Conservation (phyloP, 345 rosid genomes). For the Arabidopsis thaliana region DNA sequence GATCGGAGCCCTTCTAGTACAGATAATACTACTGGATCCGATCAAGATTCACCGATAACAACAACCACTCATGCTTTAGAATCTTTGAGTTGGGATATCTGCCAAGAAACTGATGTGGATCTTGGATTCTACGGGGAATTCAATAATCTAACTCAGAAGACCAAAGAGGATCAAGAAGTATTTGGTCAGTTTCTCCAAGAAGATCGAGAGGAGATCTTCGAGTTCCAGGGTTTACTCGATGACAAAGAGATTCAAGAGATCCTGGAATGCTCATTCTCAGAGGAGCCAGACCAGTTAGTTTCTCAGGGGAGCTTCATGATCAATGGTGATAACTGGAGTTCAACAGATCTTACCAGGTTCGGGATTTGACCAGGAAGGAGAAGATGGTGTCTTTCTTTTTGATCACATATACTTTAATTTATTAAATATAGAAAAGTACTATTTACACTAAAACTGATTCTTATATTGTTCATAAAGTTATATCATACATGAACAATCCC, state of each 20-base stretch:
- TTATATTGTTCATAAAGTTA: conserved; percentile 40
- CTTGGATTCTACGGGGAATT: conserved; percentile 36
- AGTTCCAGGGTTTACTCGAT: conserved; percentile 45
- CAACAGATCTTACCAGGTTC: conserved; percentile 61
- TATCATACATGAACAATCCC: conserved; percentile 37
- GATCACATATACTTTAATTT: conserved; percentile 25
- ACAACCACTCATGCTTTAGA: conserved; percentile 34
- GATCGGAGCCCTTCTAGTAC: conserved; percentile 43
- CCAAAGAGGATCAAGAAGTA: conserved; percentile 28
- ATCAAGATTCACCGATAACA: conserved; percentile 43
- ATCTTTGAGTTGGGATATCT: conserved; percentile 42
- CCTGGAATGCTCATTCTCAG: conserved; percentile 38
- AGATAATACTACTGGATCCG: conserved; percentile 40
- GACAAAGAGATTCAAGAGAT: conserved; percentile 58
- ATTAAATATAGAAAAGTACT: conserved; percentile 22
- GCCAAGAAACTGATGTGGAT: conserved; percentile 39
- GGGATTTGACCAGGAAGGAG: conserved; percentile 44
- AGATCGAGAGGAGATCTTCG: conserved; percentile 42
- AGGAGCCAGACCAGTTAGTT: conserved; percentile 50
- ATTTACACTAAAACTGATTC: conserved; percentile 32
- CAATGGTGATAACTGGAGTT: conserved; percentile 55
- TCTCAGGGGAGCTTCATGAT: conserved; percentile 50
- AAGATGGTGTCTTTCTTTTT: conserved; percentile 3
- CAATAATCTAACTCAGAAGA: conserved; percentile 15
- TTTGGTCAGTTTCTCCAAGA: conserved; percentile 36